Evolutionary conservation across 2,329 filamentous ascomycete genomes (phyloP).

Genomic region (Talaromyces sp.): DNA sequence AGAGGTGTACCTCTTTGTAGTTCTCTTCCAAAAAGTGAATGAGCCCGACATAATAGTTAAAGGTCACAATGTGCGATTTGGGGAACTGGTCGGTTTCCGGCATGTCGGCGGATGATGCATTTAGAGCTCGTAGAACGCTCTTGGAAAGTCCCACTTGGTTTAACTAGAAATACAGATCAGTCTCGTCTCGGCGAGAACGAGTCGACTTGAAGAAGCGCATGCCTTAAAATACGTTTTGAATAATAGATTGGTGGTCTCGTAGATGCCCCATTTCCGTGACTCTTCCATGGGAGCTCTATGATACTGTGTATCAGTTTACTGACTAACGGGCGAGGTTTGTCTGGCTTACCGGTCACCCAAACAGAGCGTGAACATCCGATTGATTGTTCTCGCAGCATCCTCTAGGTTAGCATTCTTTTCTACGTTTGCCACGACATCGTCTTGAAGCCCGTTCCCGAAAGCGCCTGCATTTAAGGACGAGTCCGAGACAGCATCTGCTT

Average conservation of each 20-base stretch:
- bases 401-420: constrained; percentile 81
- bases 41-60: constrained; percentile 92
- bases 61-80: constrained; percentile 85
- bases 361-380: constrained; percentile 86
- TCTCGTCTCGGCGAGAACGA: not conserved
- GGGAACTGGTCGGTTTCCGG: constrained; percentile 75
- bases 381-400: constrained; percentile 84
- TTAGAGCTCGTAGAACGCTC: constrained; percentile 78
- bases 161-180: constrained; percentile 41
- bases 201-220: constrained; percentile 4
- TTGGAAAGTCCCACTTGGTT: constrained; percentile 85
- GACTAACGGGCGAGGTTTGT: not conserved
- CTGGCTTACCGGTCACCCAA: constrained; percentile 71
- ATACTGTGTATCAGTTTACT: not conserved
- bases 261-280: constrained; percentile 96
- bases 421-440: constrained; percentile 72
- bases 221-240: constrained; percentile 98
- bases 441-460: constrained; percentile 56
- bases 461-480: constrained; percentile 43
- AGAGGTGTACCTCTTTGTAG: constrained; percentile 62
- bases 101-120: constrained; percentile 72
- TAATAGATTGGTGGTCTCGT: constrained; percentile 86
- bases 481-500: constrained; percentile 64
- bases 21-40: constrained; percentile 93
- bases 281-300: constrained; percentile 72